Base-by-base conservation (phyloP, 1,139 yeast genomes). In the Oligophagozyma castellii region DNA sequence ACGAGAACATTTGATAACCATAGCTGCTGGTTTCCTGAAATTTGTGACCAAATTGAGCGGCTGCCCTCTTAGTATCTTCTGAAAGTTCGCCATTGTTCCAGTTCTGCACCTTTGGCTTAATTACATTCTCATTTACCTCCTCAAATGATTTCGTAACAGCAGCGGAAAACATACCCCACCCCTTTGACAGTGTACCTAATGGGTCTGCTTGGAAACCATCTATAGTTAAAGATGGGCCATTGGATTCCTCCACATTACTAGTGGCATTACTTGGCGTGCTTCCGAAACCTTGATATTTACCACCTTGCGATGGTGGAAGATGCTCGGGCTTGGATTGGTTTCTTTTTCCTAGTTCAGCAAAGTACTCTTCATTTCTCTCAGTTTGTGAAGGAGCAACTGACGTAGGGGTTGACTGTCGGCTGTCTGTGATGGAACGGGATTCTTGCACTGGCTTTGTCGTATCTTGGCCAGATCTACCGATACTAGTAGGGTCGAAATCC, bases 41-140 rank as follows among this genome's bases (percentile, higher is more conserved):
- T 49, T 73, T 81, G 52, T 80, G 93, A 27, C 95, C 95, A 60
- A 86, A 89, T 59, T 89, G 96, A 35, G 84, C 77, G 70, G 92
- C 80, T 16, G 96, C 98, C 45, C 81, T 70, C 40, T 69, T 73
- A 6, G 96, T 89, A 48, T 84, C 94, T 32, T 57, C 61, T 19
- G 89, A 71, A 26, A 81, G 56, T 38, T 86, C 95, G 38, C 80
- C 73, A 36, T 78, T 83, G 35, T 83, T 79, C 40, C 89, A 62
- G 46, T 79, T 84, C 46, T 72, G 73, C 51, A 83, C 67, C 25
- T 92, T 73, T 12, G 98, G 98, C 53, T 80, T 81, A 43, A 89
- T 83, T 35, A 84, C 93, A 5, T 75, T 59, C 43, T 84, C 93
- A 44, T 79, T 78, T 26, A 92, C 94, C 42, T 84, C 95, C 37